These are phyloP conservation scores for Geosmithia flava DNA, from an alignment of 2,329 filamentous ascomycete genomes.

Conservation along the genomic window DNA sequence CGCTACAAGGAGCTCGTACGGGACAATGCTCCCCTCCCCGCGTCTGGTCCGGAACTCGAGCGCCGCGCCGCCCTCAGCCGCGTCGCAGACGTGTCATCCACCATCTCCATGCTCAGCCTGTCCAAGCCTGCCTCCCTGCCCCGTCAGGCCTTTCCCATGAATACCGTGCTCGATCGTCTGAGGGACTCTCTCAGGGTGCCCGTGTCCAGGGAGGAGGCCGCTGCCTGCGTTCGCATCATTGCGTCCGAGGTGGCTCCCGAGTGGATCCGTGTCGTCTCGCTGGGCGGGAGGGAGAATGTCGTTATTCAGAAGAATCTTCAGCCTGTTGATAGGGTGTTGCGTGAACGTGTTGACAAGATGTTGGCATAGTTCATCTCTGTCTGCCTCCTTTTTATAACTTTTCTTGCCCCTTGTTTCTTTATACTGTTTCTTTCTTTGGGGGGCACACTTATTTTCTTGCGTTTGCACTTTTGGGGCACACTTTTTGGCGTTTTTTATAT, in stretches of 20 bases:
- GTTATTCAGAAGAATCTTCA: conserved; percentile 36
- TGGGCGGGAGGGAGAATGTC: conserved; percentile 43
- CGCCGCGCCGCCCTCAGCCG: conserved; percentile 55
- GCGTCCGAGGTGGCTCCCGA: conserved; percentile 42
- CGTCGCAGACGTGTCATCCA: conserved; percentile 53
- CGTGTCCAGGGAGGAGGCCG: conserved; percentile 38
- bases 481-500: too few species aligned
- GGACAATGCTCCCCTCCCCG: conserved; percentile 42
- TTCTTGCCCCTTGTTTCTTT: not conserved
- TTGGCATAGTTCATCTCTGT: conserved; percentile 6
- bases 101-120: conserved; percentile 53
- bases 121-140: conserved; percentile 34
- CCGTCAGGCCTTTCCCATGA: conserved; percentile 53
- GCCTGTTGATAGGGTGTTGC: conserved; percentile 22
- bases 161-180: conserved; percentile 49
- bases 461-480: too few species aligned
- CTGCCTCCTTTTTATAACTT: not conserved
- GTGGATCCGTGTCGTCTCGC: conserved; percentile 39
- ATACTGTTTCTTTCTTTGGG: not conserved
- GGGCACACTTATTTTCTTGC: too few species aligned
- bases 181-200: conserved; percentile 52
- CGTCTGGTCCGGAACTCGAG: conserved; percentile 42
- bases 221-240: conserved; percentile 35
- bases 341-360: conserved; percentile 22
- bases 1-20: conserved; percentile 55